phyloP scores from a whole-genome alignment of 225 moss, liverwort and hornwort species.

The Bryoerythrophyllum caledonicum region DNA sequence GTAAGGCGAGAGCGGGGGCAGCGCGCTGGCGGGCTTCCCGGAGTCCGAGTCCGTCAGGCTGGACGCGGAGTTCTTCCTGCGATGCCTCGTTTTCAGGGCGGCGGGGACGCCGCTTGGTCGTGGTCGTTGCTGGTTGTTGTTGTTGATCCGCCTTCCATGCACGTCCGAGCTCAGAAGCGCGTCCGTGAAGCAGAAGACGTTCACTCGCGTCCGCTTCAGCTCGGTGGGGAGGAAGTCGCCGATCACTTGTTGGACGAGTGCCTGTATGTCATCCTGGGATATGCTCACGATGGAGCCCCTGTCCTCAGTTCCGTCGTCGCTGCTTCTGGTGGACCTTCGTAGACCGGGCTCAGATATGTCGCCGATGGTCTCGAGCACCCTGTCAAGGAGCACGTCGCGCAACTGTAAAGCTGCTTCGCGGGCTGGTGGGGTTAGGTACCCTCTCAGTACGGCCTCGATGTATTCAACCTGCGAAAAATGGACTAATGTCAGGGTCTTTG shows the following conservation, averaged over 20 bases:
- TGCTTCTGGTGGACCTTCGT: slow-evolving; percentile 59
- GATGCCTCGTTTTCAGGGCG: slow-evolving; percentile 62
- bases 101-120: slow-evolving; percentile 54
- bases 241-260: slow-evolving; percentile 70
- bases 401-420: slow-evolving; percentile 72
- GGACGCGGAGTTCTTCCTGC: slow-evolving; percentile 75
- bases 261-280: slow-evolving; percentile 85
- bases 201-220: slow-evolving; percentile 81
- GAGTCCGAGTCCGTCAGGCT: slow-evolving; percentile 77
- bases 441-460: slow-evolving; percentile 82
- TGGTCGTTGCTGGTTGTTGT: slow-evolving; percentile 35
- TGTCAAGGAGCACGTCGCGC: slow-evolving; percentile 80
- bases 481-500: not conserved
- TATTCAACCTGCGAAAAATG: slow-evolving; percentile 70
- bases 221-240: slow-evolving; percentile 76
- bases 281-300: slow-evolving; percentile 52
- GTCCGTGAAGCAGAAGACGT: slow-evolving; percentile 91
- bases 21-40: slow-evolving; percentile 56
- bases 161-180: slow-evolving; percentile 40
- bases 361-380: slow-evolving; percentile 66
- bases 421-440: slow-evolving; percentile 64
- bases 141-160: slow-evolving; percentile 43
- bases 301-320: slow-evolving; percentile 72
- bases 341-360: slow-evolving; percentile 62
- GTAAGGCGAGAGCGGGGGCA: slow-evolving; percentile 75